These are phyloP conservation scores for Galium porrigens DNA, from an alignment of 305 asterid genomes.

Conservation along the genomic window DNA sequence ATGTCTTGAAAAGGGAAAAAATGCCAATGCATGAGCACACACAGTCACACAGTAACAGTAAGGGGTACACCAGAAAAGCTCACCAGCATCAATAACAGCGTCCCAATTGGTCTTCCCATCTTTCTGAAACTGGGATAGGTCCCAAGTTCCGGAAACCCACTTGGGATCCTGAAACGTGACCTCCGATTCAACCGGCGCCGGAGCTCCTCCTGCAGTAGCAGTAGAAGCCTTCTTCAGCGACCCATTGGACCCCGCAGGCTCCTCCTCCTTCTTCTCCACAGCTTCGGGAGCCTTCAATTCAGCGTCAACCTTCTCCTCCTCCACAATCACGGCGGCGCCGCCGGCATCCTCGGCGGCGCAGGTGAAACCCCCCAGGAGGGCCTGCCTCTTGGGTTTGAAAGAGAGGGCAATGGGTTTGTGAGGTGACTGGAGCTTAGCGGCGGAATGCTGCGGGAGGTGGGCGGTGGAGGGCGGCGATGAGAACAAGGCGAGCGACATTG, in stretches of 20 bases:
- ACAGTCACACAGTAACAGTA: not conserved
- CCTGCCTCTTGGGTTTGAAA: constrained; percentile 20
- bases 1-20: not conserved
- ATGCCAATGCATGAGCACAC: not conserved
- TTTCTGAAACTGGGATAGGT: constrained; percentile 50
- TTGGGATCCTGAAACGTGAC: constrained; percentile 34
- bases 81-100: constrained; percentile 92
- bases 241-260: constrained; percentile 40
- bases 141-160: constrained; percentile 86
- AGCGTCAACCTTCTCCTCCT: constrained; percentile 16
- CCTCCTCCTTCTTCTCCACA: constrained; percentile 18
- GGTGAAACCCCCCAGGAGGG: constrained; percentile 20
- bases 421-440: constrained; percentile 22
- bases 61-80: constrained; percentile 1
- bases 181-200: constrained; percentile 17
- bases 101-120: constrained; percentile 70
- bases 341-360: constrained; percentile 38
- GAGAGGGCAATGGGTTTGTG: constrained; percentile 23
- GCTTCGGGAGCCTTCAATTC: constrained; percentile 22
- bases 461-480: constrained; percentile 37
- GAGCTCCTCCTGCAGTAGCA: constrained; percentile 19
- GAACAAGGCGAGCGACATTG: constrained; percentile 52
- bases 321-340: constrained; percentile 27
- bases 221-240: constrained; percentile 16
- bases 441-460: constrained; percentile 22